phyloP scores from a whole-genome alignment of 768 basidiomycete species.

The Phaffia tasmanica region DNA sequence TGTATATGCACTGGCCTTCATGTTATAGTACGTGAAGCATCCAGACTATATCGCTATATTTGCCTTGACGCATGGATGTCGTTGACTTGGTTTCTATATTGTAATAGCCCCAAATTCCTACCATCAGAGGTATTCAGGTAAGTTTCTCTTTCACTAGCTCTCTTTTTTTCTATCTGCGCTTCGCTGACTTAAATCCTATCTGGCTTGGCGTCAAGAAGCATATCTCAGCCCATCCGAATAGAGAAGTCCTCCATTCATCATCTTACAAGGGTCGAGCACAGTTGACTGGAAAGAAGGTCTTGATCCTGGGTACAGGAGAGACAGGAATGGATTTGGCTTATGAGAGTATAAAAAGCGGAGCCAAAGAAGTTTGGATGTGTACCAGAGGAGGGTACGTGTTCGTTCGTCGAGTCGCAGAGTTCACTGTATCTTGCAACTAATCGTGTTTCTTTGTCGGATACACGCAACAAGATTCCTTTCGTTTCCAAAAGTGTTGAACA shows the following conservation, averaged over 20 bases:
- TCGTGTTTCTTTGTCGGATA: background rate
- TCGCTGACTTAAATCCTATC: conserved; percentile 28
- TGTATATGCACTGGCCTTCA: conserved; percentile 25
- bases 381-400: conserved; percentile 43
- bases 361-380: conserved; percentile 48
- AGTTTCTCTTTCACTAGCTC: background rate
- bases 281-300: conserved; percentile 43
- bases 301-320: conserved; percentile 54
- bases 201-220: conserved; percentile 2
- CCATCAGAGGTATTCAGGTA: conserved; percentile 44
- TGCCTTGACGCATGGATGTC: no score
- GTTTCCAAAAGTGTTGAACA: conserved; percentile 53
- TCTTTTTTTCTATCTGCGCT: conserved; percentile 23
- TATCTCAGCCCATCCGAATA: conserved; percentile 14
- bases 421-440: conserved; percentile 23
- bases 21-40: background rate
- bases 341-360: conserved; percentile 43
- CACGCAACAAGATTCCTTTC: conserved; percentile 43
- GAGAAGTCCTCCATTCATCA: conserved; percentile 44
- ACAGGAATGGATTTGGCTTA: conserved; percentile 53
- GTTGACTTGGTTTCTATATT: conserved; percentile 48
- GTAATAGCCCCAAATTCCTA: conserved; percentile 44
- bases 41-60: no score
- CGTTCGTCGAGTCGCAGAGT: background rate
- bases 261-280: conserved; percentile 47